These are phyloP conservation scores for Metschnikowia aberdeeniae DNA, from an alignment of 805 yeast species.

Conservation along the genomic window DNA sequence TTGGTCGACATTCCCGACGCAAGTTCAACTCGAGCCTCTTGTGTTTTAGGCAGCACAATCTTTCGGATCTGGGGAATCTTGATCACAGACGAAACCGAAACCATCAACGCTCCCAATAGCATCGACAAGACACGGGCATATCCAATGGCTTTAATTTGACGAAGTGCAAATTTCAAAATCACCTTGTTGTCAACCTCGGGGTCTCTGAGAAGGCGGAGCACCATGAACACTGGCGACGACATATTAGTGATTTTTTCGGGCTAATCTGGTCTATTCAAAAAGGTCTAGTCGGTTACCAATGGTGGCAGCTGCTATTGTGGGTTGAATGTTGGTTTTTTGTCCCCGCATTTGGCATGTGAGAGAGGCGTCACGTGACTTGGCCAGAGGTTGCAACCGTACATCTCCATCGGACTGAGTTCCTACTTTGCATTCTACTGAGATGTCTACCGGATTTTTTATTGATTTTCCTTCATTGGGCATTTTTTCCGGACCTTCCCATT, in stretches of 20 bases:
- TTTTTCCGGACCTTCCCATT: no score
- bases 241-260: not conserved
- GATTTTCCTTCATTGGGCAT: no score
- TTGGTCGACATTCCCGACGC: slow-evolving; percentile 36
- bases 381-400: no score
- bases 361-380: no score
- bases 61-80: slow-evolving; percentile 40
- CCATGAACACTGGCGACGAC: slow-evolving; percentile 11
- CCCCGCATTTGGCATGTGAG: not conserved
- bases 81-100: slow-evolving; percentile 36
- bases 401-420: no score
- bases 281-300: not conserved
- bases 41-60: slow-evolving; percentile 25
- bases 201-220: slow-evolving; percentile 33
- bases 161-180: slow-evolving; percentile 34
- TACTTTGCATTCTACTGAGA: not conserved
- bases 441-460: no score
- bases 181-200: slow-evolving; percentile 39
- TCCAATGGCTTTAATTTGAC: slow-evolving; percentile 32
- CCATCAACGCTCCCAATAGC: slow-evolving; percentile 30
- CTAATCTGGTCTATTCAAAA: not conserved
- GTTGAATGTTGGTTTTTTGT: not conserved
- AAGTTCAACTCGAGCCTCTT: slow-evolving; percentile 25
- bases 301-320: no score
- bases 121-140: slow-evolving; percentile 31